Evolutionary conservation across 345 rosid genomes (phyloP).

Genomic region (Pelargonium nanum): DNA sequence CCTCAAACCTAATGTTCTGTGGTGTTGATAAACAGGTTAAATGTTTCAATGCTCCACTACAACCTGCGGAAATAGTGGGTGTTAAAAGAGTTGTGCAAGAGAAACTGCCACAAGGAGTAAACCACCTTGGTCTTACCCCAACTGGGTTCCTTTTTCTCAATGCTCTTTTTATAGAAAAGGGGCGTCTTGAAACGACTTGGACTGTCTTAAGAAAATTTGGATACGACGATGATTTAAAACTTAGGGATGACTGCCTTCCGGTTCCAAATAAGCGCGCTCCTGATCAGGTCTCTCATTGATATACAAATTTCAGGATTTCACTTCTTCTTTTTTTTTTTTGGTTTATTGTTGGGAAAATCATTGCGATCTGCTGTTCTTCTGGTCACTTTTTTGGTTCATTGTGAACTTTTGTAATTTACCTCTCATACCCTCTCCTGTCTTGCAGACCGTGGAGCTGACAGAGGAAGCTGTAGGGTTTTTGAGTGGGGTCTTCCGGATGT

Average conservation of each 20-base stretch:
- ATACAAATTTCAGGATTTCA: neutral
- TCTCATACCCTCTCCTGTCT: constrained; percentile 3
- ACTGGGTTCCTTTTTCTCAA: constrained; percentile 65
- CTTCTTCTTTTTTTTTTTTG: neutral
- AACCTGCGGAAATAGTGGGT: constrained; percentile 63
- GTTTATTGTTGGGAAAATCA: neutral
- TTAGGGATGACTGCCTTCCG: constrained; percentile 50
- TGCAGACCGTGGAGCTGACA: constrained; percentile 69
- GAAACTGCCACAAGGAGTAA: constrained; percentile 66
- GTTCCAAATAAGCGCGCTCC: constrained; percentile 52
- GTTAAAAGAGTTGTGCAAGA: constrained; percentile 77
- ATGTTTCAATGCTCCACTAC: constrained; percentile 65
- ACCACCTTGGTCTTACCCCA: constrained; percentile 67
- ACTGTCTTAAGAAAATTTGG: constrained; percentile 74
- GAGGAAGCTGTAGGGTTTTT: constrained; percentile 48
- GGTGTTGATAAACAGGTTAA: constrained; percentile 41
- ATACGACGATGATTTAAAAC: constrained; percentile 52
- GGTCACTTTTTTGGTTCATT: neutral
- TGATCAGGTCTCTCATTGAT: constrained; percentile 47
- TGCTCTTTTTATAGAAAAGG: constrained; percentile 72
- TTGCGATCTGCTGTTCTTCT: neutral
- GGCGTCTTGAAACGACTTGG: constrained; percentile 79
- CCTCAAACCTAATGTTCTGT: constrained; percentile 13
- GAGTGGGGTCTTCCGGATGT: constrained; percentile 50
- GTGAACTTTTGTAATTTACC: neutral